Evolutionary conservation across 23 red algal genomes (phyloP).

Genomic region (Chondrus crispus): DNA sequence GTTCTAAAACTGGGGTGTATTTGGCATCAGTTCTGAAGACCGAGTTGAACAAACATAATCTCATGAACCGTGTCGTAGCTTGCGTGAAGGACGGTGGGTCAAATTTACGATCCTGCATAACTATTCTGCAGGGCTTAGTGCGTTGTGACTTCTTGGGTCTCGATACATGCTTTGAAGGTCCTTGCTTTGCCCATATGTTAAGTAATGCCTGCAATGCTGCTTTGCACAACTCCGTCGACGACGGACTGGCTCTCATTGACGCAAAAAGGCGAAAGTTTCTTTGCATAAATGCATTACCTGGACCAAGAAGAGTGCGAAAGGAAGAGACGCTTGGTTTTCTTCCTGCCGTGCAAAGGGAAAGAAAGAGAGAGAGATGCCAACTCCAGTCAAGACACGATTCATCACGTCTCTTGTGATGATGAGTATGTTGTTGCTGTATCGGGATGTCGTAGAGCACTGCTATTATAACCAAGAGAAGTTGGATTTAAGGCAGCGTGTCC

Average conservation of each 20-base stretch:
- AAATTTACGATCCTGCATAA: not conserved
- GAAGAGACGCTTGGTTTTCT: not conserved
- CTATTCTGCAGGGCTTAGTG: not conserved
- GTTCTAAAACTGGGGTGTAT: not conserved
- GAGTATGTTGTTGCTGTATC: not conserved
- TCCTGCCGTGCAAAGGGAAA: not conserved
- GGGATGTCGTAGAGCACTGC: not conserved
- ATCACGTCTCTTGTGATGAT: not conserved
- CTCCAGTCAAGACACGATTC: not conserved
- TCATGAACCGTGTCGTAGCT: not conserved
- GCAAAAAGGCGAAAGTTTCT: no score
- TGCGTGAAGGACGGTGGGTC: not conserved
- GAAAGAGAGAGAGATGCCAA: not conserved
- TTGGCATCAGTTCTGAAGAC: not conserved
- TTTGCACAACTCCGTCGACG: not conserved
- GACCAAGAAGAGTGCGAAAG: not conserved
- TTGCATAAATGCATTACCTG: conserved; percentile 8
- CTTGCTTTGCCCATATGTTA: no score
- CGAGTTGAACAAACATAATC: not conserved
- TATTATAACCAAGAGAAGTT: not conserved
- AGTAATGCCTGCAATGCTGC: not conserved
- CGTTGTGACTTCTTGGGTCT: not conserved
- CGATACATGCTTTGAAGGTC: not conserved
- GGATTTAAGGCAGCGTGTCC: not conserved
- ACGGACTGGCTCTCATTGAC: not conserved